These are phyloP conservation scores for Pulveroboletus sp. DNA, from an alignment of 768 basidiomycete genomes.

Conservation along the genomic window DNA sequence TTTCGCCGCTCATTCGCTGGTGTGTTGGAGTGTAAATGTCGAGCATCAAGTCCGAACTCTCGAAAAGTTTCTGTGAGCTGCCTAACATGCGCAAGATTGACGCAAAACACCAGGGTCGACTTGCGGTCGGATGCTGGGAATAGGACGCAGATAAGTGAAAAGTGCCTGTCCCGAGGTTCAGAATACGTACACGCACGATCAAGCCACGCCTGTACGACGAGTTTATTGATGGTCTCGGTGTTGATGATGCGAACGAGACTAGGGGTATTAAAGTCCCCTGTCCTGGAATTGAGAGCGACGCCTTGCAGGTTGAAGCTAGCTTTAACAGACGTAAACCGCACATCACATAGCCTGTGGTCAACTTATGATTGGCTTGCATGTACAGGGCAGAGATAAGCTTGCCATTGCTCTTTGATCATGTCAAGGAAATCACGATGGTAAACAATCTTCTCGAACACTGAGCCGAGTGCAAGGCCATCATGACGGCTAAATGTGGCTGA, in stretches of 20 bases:
- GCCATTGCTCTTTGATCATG: conserved; percentile 94
- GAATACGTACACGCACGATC: conserved; percentile 67
- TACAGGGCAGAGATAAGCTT: conserved; percentile 2
- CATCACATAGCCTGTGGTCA: conserved; percentile 66
- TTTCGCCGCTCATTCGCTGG: conserved; percentile 56
- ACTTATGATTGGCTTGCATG: not conserved
- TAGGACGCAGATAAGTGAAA: not conserved
- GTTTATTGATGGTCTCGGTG: conserved; percentile 65
- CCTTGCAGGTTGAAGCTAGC: conserved; percentile 64
- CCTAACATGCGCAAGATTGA: conserved; percentile 75
- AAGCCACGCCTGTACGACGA: conserved; percentile 81
- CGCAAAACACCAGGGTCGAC: conserved; percentile 91
- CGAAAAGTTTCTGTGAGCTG: conserved; percentile 71
- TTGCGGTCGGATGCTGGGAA: conserved; percentile 49
- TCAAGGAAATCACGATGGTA: conserved; percentile 88
- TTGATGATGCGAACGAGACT: conserved; percentile 82
- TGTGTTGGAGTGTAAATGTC: conserved; percentile 71
- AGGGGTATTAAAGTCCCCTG: conserved; percentile 78
- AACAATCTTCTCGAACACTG: conserved; percentile 86
- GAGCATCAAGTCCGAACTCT: conserved; percentile 74
- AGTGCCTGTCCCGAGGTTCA: not conserved
- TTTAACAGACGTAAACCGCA: conserved; percentile 79
- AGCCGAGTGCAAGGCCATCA: conserved; percentile 83
- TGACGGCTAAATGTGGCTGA: conserved; percentile 93
- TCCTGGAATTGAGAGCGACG: conserved; percentile 59